phyloP scores from a whole-genome alignment of 1,284 basidiomycete genomes.

The Neolentinus lepideus region DNA sequence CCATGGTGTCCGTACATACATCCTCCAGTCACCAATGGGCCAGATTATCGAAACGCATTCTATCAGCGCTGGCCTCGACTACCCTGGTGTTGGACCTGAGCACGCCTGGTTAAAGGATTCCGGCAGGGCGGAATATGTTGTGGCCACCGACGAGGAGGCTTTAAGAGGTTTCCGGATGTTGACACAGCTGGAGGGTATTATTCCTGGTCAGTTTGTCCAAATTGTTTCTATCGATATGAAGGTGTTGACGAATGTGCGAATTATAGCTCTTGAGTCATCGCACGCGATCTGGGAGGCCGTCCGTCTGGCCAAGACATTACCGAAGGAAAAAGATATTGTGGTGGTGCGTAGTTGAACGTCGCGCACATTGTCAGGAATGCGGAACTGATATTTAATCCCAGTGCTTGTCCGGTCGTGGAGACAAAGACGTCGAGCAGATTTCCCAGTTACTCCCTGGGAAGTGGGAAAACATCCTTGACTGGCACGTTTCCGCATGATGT shows the following conservation, averaged over 20 bases:
- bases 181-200: constrained; percentile 95
- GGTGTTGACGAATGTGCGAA: constrained; percentile 7
- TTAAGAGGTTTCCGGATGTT: constrained; percentile 87
- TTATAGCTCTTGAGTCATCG: constrained; percentile 83
- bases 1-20: constrained; percentile 93
- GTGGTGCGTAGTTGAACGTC: constrained; percentile 69
- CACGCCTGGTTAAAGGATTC: constrained; percentile 96
- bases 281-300: constrained; percentile 95
- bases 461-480: constrained; percentile 87
- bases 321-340: constrained; percentile 84
- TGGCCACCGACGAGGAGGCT: constrained; percentile 91
- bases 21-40: constrained; percentile 83
- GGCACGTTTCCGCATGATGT: constrained; percentile 50
- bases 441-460: constrained; percentile 75
- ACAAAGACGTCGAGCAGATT: constrained; percentile 94
- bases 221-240: neutral
- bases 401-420: constrained; percentile 87
- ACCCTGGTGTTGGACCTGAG: constrained; percentile 94
- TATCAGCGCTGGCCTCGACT: constrained; percentile 91
- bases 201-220: constrained; percentile 63
- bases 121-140: constrained; percentile 88
- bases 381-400: too few relatives aligned
- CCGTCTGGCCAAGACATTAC: constrained; percentile 77
- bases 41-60: constrained; percentile 98
- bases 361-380: too few relatives aligned